Base-by-base conservation (phyloP, 2,329 filamentous ascomycete genomes). In the Onygenales sp. region DNA sequence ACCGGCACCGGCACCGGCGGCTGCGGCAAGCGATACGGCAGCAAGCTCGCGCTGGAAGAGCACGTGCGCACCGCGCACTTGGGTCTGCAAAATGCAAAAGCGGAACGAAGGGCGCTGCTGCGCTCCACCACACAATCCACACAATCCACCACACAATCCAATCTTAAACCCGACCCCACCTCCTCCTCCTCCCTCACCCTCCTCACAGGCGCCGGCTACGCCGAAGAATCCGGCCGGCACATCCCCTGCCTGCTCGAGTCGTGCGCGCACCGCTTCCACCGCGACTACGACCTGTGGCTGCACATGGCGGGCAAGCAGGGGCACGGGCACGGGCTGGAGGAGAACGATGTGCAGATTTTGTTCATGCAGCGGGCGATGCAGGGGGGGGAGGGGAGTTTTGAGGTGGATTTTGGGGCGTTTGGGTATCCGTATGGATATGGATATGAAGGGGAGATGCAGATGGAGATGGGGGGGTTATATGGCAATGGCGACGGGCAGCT, bases 41-140 rank as follows among this genome's bases (percentile, higher is more conserved):
- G 85, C 57, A 95, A 94, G 68, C 79, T 82, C 14, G 83, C 83
- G 33, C 78, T 96, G 0, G 87, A 92, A 67, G 86, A 93, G 59
- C 92, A 97, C 65, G 78, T 96, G 44, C 84, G 88, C 17, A 89
- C 86, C 47, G 80, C 88, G 21, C 92, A 97, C 66, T 74, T 95
- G 31, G 82, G 84, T n/a, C 71, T 81, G 21, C 69, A 63, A 59
- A 72, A 74, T 58, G 65, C 69, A 58, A 72, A 72, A 63, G 66
- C 69, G 55, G 65, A 65, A 54, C 67, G 65, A 32, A 65, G 67
- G 31, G 64, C 70, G 48, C 66, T 68, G 39, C 60, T 66, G 43
- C 62, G 68, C n/a, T 21, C 61, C 9, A 52, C 43, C 39, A 17
- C 17, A 17, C 17, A 17, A 17, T 17, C 17, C 17, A 17, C 17